phyloP scores from a whole-genome alignment of 2,329 filamentous ascomycete genomes.

The Alternaria incomplexa region DNA sequence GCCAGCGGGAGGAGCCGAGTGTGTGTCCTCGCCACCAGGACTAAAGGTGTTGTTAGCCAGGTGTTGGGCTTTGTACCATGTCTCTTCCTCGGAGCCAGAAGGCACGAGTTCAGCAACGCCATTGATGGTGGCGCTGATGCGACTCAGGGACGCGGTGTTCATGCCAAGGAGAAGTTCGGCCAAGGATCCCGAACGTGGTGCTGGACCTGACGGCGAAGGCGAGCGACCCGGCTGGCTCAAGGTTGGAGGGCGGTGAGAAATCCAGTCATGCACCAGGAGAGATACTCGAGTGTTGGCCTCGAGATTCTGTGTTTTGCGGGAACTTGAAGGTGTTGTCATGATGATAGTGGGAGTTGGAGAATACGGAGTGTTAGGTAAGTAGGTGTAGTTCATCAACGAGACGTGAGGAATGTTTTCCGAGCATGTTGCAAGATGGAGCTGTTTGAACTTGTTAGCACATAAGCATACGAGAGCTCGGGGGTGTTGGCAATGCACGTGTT shows the following conservation, averaged over 20 bases:
- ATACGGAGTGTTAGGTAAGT: constrained; percentile 76
- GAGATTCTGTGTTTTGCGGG: constrained; percentile 82
- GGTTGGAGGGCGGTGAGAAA: constrained; percentile 87
- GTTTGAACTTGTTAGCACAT: constrained; percentile 6
- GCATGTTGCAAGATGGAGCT: constrained; percentile 96
- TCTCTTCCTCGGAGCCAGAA: constrained; percentile 78
- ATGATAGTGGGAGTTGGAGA: constrained; percentile 75
- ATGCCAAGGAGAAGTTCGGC: constrained; percentile 86
- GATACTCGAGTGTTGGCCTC: constrained; percentile 85
- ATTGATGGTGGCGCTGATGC: constrained; percentile 92
- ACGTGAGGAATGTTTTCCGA: constrained; percentile 84
- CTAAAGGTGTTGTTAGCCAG: constrained; percentile 91
- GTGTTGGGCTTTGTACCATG: constrained; percentile 82
- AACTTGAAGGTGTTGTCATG: constrained; percentile 83
- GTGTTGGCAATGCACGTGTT: neutral
- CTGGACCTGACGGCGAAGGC: constrained; percentile 65
- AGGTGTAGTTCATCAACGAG: constrained; percentile 99
- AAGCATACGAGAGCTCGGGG: neutral
- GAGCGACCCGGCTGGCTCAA: constrained; percentile 59
- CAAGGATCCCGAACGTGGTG: constrained; percentile 68
- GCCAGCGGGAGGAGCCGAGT: constrained; percentile 44
- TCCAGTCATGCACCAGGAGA: constrained; percentile 97
- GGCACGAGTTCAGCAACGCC: constrained; percentile 80
- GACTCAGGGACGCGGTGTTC: constrained; percentile 85
- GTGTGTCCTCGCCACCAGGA: constrained; percentile 28